Evolutionary conservation across 1,139 yeast species (phyloP).

Genomic region (Saccharomyces uvarum): DNA sequence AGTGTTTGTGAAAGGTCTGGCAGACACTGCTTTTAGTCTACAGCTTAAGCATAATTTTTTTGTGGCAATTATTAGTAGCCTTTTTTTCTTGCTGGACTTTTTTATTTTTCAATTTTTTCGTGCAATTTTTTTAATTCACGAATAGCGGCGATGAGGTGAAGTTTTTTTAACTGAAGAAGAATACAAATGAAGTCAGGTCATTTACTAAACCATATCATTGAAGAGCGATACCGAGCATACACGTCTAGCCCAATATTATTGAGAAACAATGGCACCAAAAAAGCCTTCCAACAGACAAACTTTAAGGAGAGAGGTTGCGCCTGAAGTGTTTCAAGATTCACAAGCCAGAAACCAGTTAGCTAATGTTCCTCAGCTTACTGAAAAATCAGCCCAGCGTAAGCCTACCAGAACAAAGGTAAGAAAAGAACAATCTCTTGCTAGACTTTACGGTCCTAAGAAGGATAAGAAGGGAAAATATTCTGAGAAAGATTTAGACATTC

Average conservation of each 20-base stretch:
- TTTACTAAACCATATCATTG: neutral
- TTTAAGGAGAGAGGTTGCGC: slow-evolving; percentile 48
- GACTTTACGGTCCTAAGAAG: slow-evolving; percentile 65
- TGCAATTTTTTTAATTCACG: neutral
- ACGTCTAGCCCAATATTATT: neutral
- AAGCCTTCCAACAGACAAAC: slow-evolving; percentile 35
- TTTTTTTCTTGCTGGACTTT: neutral
- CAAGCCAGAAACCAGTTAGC: slow-evolving; percentile 59
- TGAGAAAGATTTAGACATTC: slow-evolving; percentile 73
- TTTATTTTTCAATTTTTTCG: neutral
- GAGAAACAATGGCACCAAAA: slow-evolving; percentile 10
- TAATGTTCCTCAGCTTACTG: slow-evolving; percentile 55
- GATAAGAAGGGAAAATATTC: slow-evolving; percentile 49
- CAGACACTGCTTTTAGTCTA: neutral
- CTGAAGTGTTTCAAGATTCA: slow-evolving; percentile 59
- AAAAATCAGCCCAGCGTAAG: slow-evolving; percentile 48
- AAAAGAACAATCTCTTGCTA: slow-evolving; percentile 55
- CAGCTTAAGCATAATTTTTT: neutral
- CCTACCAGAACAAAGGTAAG: slow-evolving; percentile 48
- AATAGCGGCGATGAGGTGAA: neutral
- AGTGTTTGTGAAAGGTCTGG: neutral
- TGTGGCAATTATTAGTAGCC: neutral
- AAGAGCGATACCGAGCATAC: neutral
- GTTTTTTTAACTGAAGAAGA: neutral
- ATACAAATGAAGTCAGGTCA: neutral